These are phyloP conservation scores for Starmerella floricola DNA, from an alignment of 805 yeast genomes.

Conservation along the genomic window DNA sequence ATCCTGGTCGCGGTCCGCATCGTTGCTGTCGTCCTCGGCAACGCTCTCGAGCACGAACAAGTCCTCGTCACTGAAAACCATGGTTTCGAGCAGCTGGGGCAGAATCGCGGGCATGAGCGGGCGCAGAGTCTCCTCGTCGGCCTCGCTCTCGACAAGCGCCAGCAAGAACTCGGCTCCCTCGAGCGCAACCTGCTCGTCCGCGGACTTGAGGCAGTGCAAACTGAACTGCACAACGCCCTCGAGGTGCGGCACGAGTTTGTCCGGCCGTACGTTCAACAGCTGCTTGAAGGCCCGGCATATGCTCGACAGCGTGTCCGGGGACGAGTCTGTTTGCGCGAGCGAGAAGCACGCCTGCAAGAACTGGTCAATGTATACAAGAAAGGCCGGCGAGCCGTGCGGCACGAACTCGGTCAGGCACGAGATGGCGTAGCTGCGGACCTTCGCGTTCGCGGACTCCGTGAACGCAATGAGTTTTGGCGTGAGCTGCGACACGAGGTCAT, in stretches of 20 bases:
- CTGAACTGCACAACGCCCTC: slow-evolving; percentile 79
- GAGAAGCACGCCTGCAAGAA: slow-evolving; percentile 52
- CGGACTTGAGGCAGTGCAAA: slow-evolving; percentile 58
- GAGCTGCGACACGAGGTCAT: slow-evolving; percentile 43
- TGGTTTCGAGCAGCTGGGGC: slow-evolving; percentile 66
- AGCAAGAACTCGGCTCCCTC: slow-evolving; percentile 90
- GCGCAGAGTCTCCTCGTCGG: slow-evolving; percentile 42
- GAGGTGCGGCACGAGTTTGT: slow-evolving; percentile 64
- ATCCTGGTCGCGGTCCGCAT: slow-evolving; percentile 78
- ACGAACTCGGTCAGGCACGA: slow-evolving; percentile 68
- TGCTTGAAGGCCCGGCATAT: slow-evolving; percentile 65
- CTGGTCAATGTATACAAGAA: slow-evolving; percentile 52
- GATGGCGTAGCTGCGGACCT: slow-evolving; percentile 50
- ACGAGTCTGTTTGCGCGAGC: slow-evolving; percentile 48
- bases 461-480: slow-evolving; percentile 53
- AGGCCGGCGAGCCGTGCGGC: slow-evolving; percentile 52
- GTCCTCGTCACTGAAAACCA: slow-evolving; percentile 83
- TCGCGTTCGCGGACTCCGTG: slow-evolving; percentile 28
- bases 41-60: slow-evolving; percentile 48
- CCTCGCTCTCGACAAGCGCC: slow-evolving; percentile 52
- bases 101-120: slow-evolving; percentile 51
- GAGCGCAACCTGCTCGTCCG: slow-evolving; percentile 63
- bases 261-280: slow-evolving; percentile 67
- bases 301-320: slow-evolving; percentile 51
- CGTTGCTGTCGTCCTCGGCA: slow-evolving; percentile 65